Evolutionary conservation across 2,329 filamentous ascomycete species (phyloP).

Genomic region (Sclerotinia borealis): DNA sequence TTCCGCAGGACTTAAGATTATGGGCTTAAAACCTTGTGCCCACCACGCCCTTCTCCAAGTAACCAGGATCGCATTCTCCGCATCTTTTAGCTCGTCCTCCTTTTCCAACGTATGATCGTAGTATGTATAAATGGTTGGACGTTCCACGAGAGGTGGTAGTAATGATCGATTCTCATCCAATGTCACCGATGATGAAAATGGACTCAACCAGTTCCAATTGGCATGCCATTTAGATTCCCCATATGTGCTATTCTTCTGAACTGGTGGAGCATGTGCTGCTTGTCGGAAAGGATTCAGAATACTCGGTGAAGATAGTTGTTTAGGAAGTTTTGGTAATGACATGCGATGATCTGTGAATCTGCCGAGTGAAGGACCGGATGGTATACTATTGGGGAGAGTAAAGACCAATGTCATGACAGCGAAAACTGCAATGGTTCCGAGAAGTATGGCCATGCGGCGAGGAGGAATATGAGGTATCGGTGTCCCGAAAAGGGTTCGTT

Average conservation of each 20-base stretch:
- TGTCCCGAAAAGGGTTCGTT: conserved; percentile 42
- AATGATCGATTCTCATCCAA: conserved; percentile 79
- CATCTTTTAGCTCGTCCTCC: conserved; percentile 57
- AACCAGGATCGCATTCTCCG: conserved; percentile 72
- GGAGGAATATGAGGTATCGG: conserved; percentile 46
- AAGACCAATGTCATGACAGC: conserved; percentile 49
- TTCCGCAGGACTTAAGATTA: conserved; percentile 73
- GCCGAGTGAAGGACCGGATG: conserved; percentile 44
- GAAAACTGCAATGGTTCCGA: conserved; percentile 46
- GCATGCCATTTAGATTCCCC: conserved; percentile 79
- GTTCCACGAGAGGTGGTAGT: conserved; percentile 65
- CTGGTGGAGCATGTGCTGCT: conserved; percentile 63
- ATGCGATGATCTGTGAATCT: conserved; percentile 45
- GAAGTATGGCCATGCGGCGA: conserved; percentile 47
- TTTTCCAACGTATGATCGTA: conserved; percentile 66
- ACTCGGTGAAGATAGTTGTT: conserved; percentile 35
- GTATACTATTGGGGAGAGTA: conserved; percentile 43
- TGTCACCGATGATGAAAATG: conserved; percentile 75
- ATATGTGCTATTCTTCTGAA: conserved; percentile 71
- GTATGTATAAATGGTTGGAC: conserved; percentile 82
- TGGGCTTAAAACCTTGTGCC: conserved; percentile 83
- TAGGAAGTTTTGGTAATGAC: conserved; percentile 43
- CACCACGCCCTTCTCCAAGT: conserved; percentile 94
- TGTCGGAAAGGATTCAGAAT: conserved; percentile 61
- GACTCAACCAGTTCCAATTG: conserved; percentile 84